Base-by-base conservation (phyloP, 2,329 filamentous ascomycete genomes). In the Neofusicoccum cordaticola region DNA sequence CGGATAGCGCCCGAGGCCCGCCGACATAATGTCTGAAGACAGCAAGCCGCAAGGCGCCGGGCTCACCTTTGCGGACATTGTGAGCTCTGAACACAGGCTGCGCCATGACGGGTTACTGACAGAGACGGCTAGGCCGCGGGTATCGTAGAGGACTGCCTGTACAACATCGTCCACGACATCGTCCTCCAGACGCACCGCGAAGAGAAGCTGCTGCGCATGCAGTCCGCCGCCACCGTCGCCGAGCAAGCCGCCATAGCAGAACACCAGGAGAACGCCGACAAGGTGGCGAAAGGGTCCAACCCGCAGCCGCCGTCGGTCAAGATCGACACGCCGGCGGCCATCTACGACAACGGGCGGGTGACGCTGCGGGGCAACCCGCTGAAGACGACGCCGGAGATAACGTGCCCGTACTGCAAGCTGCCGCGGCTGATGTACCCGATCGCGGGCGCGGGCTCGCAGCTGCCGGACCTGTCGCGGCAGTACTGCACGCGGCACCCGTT, bases 401-500 rank as follows among this genome's bases (percentile, higher is more conserved):
- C 89, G 66, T 94, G 91, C 76, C 85, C 87, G 63, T 86, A 87
- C 74, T 93, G 90, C 78, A 88, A 90, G 73, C 85, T 92, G 41
- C 90, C 90, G 17, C 86, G 89, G 67, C 82, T 93, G 61, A 84
- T 92, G 68, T 83, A 92, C 72, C 90, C 90, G 17, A 89, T 87
- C 69, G 88, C 90, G 71, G 89, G 89, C 70, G 88, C 86, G 70
- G 88, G 89, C 51, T 84, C 88, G 71, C 88, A 88, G 48, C 86
- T 89, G 65, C 90, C 90, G 0, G 79, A 81, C 45, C 77, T 81
- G 12, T 78, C 77, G 17, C 76, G 77, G 63, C 86, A 89, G 69
- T 93, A 93, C 81, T 94, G 91, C 83, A 91, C 91, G 77, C 88
- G 88, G 68, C 87, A 90, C 66, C 90, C 90, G 0, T 93, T 90